Conservation (phyloP, 306 rosid species). For the Begonia masoniana region DNA sequence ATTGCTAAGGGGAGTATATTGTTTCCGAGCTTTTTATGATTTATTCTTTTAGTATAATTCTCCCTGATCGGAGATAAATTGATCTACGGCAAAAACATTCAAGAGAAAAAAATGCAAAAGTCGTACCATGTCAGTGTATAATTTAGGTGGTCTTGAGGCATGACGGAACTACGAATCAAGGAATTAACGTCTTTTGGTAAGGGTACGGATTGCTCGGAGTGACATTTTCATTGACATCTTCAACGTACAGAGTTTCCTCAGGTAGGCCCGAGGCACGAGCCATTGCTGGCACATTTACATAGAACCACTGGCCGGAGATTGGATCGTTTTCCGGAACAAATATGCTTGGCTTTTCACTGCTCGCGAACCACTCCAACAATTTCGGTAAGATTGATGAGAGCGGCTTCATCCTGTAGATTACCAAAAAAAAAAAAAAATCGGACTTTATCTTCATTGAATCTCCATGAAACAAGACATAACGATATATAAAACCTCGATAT, state of each 20-base stretch:
- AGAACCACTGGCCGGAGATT: constrained; percentile 73
- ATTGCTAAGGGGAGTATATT: too few species aligned
- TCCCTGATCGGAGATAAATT: too few species aligned
- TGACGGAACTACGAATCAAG: constrained; percentile 69
- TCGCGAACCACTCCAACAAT: constrained; percentile 75
- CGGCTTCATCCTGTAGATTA: constrained; percentile 39
- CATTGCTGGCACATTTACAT: constrained; percentile 77
- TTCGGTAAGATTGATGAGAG: constrained; percentile 31
- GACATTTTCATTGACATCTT: constrained; percentile 59
- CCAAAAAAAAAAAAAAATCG: constrained; percentile 12
- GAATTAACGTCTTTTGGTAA: constrained; percentile 71
- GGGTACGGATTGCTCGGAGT: constrained; percentile 84
- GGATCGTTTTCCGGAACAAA: constrained; percentile 95
- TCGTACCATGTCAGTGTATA: constrained; percentile 83
- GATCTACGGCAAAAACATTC: background rate
- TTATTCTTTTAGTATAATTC: too few species aligned
- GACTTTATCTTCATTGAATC: constrained; percentile 1
- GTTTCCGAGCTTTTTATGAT: too few species aligned
- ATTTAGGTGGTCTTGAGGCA: constrained; percentile 90
- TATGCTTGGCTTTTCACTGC: constrained; percentile 91
- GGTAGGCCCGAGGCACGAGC: constrained; percentile 60
- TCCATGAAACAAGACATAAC: constrained; percentile 4
- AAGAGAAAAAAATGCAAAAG: constrained; percentile 1
- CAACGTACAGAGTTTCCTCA: constrained; percentile 53
- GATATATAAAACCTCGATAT: constrained; percentile 35